phyloP scores from a whole-genome alignment of 2,329 filamentous ascomycete genomes.

The Penicillium frequentans region DNA sequence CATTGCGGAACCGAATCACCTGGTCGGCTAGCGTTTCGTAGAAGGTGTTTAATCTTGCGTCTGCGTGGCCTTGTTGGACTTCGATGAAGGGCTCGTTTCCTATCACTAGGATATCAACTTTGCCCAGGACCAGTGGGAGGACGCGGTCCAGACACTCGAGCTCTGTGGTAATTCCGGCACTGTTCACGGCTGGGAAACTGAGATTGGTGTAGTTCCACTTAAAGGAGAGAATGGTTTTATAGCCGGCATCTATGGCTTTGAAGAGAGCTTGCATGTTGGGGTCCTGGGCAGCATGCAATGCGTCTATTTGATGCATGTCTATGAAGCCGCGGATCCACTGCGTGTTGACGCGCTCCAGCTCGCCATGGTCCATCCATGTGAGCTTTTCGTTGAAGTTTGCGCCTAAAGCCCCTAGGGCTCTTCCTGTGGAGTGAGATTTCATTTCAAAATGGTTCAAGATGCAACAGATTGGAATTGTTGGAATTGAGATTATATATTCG shows the following conservation, averaged over 20 bases:
- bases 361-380: slow-evolving; percentile 9
- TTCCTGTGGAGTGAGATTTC: not conserved
- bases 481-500: not conserved
- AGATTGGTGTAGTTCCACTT: slow-evolving; percentile 12
- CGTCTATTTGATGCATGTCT: slow-evolving; percentile 17
- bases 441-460: not conserved
- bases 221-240: slow-evolving; percentile 11
- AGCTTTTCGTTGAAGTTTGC: slow-evolving; percentile 18
- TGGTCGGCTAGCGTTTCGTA: slow-evolving; percentile 10
- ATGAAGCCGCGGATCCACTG: slow-evolving; percentile 18
- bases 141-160: slow-evolving; percentile 4
- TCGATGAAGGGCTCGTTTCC: slow-evolving; percentile 19
- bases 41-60: slow-evolving; percentile 7
- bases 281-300: slow-evolving; percentile 1
- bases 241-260: slow-evolving; percentile 9
- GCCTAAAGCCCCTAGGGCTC: slow-evolving; percentile 5
- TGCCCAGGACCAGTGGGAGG: slow-evolving; percentile 7
- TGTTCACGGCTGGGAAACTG: slow-evolving; percentile 2
- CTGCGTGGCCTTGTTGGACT: slow-evolving; percentile 3
- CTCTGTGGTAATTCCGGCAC: slow-evolving; percentile 1
- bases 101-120: slow-evolving; percentile 16
- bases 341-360: slow-evolving; percentile 7
- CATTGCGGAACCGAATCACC: slow-evolving; percentile 8
- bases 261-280: slow-evolving; percentile 12
- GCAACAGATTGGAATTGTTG: not conserved